Evolutionary conservation across 2,329 filamentous ascomycete species (phyloP).

Genomic region (Sclerotinia trifoliorum): DNA sequence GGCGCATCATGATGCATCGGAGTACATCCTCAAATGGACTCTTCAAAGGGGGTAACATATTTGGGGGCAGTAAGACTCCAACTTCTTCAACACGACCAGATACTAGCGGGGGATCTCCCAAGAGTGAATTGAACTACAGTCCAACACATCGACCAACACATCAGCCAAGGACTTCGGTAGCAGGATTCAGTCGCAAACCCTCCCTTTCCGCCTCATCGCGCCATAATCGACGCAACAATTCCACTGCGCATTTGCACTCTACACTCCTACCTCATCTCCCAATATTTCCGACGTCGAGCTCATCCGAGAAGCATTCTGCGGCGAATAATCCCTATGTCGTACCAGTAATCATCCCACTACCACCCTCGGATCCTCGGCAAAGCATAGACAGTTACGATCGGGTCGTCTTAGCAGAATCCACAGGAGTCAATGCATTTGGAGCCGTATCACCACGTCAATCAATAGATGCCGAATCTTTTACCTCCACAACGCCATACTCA

Average conservation of each 20-base stretch:
- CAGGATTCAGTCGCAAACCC: conserved; percentile 53
- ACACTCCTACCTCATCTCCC: conserved; percentile 19
- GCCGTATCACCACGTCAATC: conserved; percentile 10
- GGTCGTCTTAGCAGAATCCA: conserved; percentile 23
- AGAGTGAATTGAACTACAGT: conserved; percentile 30
- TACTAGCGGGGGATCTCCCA: conserved; percentile 34
- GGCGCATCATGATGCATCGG: conserved; percentile 25
- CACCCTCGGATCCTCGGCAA: conserved; percentile 7
- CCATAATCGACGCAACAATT: conserved; percentile 45
- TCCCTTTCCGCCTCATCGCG: conserved; percentile 48
- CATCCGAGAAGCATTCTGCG: conserved; percentile 31
- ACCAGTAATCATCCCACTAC: conserved; percentile 17
- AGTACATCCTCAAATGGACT: conserved; percentile 25
- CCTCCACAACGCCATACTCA: conserved; percentile 34
- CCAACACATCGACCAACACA: conserved; percentile 15
- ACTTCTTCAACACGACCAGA: conserved; percentile 33
- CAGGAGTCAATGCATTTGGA: conserved; percentile 24
- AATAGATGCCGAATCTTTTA: conserved; percentile 28
- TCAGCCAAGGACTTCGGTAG: conserved; percentile 42
- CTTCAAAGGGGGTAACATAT: conserved; percentile 30
- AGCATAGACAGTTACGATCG: conserved; percentile 31
- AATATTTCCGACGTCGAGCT: conserved; percentile 13
- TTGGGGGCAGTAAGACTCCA: conserved; percentile 34
- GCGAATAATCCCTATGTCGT: conserved; percentile 27
- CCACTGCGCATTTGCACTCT: conserved; percentile 34